A percentile compares a stretch with the other conserved stretches of the same genome.
phyloP scores from a whole-genome alignment of 495 filamentous ascomycete species.

The Podospora anserina region DNA sequence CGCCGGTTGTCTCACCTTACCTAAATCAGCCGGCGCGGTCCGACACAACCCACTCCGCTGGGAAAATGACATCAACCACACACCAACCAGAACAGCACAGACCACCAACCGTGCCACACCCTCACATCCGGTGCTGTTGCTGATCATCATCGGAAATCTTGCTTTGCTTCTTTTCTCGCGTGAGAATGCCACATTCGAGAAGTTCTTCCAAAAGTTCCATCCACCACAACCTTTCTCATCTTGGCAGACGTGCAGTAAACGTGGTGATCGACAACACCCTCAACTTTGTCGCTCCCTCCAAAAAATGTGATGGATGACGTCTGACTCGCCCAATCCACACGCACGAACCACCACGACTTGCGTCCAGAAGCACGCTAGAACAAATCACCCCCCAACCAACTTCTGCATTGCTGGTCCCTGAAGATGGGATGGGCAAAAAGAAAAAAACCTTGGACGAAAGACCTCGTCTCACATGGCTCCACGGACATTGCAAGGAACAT shows the following conservation, averaged over 20 bases:
- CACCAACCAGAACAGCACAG: not conserved
- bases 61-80: not conserved
- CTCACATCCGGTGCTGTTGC: not conserved
- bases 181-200: not conserved
- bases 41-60: not conserved
- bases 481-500: not conserved
- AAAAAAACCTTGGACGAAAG: conserved; percentile 3
- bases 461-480: not conserved
- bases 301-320: not conserved
- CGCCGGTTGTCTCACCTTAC: not conserved
- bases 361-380: not conserved
- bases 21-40: not conserved
- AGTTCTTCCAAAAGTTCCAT: too few relatives aligned
- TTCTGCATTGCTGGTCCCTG: conserved; percentile 1
- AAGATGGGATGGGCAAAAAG: not conserved
- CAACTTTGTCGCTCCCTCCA: too few relatives aligned
- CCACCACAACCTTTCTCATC: too few relatives aligned
- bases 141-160: not conserved
- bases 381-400: not conserved
- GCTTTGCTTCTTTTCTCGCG: not conserved
- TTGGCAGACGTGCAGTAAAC: not conserved
- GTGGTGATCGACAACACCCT: not conserved
- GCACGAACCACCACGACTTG: not conserved
- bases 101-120: not conserved
- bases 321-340: not conserved